phyloP scores from a whole-genome alignment of 768 basidiomycete genomes.

The Mycena haematopus region DNA sequence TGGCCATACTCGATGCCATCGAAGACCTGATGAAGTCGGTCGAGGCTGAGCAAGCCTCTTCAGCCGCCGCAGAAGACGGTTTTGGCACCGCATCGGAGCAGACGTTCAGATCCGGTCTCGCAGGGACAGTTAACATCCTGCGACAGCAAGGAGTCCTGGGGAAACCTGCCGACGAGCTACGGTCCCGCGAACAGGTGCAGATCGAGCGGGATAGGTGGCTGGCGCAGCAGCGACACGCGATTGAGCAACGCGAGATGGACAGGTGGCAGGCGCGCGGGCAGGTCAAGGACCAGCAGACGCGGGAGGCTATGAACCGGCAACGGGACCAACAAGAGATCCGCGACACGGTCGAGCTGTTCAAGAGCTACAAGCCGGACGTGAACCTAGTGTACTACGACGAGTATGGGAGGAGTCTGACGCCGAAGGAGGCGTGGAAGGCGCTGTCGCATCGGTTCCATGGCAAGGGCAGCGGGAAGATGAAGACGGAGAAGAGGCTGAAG shows the following conservation, averaged over 20 bases:
- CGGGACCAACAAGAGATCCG: constrained; percentile 93
- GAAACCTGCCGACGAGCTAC: constrained; percentile 63
- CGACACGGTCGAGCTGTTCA: constrained; percentile 81
- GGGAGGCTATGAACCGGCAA: constrained; percentile 92
- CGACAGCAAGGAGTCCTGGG: constrained; percentile 91
- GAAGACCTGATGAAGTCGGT: constrained; percentile 70
- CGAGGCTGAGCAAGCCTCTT: constrained; percentile 53
- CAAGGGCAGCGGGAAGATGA: constrained; percentile 95
- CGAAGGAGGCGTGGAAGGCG: constrained; percentile 99
- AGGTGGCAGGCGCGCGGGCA: constrained; percentile 75
- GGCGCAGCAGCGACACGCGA: constrained; percentile 77
- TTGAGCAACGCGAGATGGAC: constrained; percentile 84
- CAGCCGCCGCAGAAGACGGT: constrained; percentile 39
- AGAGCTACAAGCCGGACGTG: constrained; percentile 95
- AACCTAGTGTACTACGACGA: constrained; percentile 98
- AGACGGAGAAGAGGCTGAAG: constrained; percentile 95
- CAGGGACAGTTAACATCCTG: constrained; percentile 86
- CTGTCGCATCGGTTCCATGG: constrained; percentile 98
- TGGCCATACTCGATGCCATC: constrained; percentile 79
- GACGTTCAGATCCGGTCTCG: constrained; percentile 84
- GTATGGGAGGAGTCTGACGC: constrained; percentile 84
- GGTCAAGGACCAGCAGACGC: constrained; percentile 89
- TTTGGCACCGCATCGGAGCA: constrained; percentile 75
- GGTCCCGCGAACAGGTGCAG: constrained; percentile 82
- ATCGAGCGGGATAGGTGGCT: constrained; percentile 90